A percentile compares a stretch with the other conserved stretches of the same genome.
Conservation (phyloP, 495 filamentous ascomycete genomes). For the Pyrenula aspistea region DNA sequence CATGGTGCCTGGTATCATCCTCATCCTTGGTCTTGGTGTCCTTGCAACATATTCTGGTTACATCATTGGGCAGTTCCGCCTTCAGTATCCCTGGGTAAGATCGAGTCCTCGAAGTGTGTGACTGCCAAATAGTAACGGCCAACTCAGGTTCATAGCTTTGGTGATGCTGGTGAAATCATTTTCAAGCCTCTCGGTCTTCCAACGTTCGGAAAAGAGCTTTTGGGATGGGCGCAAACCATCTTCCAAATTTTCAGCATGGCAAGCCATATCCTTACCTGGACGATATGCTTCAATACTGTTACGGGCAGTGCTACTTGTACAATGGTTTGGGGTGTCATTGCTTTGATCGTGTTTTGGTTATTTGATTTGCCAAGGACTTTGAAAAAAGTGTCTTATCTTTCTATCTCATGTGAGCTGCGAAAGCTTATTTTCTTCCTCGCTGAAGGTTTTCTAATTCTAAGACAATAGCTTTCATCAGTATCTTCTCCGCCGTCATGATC, state of each 20-base stretch:
- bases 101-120: slow-evolving; percentile 42
- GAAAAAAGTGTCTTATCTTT: slow-evolving; percentile 44
- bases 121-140: slow-evolving; percentile 48
- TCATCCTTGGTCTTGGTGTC: slow-evolving; percentile 46
- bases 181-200: slow-evolving; percentile 46
- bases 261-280: slow-evolving; percentile 63
- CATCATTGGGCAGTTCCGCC: slow-evolving; percentile 20
- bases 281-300: slow-evolving; percentile 57
- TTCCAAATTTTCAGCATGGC: slow-evolving; percentile 61
- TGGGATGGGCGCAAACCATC: slow-evolving; percentile 45
- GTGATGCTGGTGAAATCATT: slow-evolving; percentile 58
- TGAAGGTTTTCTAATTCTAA: slow-evolving; percentile 12
- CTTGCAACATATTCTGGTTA: slow-evolving; percentile 41
- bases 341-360: slow-evolving; percentile 47
- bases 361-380: slow-evolving; percentile 54
- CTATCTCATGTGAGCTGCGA: slow-evolving; percentile 40
- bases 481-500: slow-evolving; percentile 51
- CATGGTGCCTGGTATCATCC: slow-evolving; percentile 43
- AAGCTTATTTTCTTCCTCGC: slow-evolving; percentile 22
- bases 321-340: slow-evolving; percentile 53
- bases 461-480: slow-evolving; percentile 42
- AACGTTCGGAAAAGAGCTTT: slow-evolving; percentile 26
- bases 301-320: slow-evolving; percentile 54
- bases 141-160: slow-evolving; percentile 51
- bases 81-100: slow-evolving; percentile 28